Evolutionary conservation across 1,139 yeast species (phyloP).

Genomic region (Candida freyschussii): DNA sequence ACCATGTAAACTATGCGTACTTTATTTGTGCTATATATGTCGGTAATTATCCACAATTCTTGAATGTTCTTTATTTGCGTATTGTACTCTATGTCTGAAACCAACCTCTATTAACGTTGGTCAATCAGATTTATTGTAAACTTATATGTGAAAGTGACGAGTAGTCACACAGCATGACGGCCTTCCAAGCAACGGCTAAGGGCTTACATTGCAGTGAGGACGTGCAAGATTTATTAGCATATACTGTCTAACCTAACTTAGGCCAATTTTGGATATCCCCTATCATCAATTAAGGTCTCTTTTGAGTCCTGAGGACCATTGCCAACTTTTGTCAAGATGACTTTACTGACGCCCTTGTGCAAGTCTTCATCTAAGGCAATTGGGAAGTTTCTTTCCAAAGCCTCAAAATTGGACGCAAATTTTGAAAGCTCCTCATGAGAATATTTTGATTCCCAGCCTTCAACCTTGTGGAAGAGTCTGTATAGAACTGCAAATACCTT

Average conservation of each 20-base stretch:
- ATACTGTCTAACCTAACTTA: slow-evolving; percentile 1
- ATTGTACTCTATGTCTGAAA: not conserved
- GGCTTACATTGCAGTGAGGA: no score
- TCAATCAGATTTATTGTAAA: no score
- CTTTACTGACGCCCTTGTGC: slow-evolving; percentile 66
- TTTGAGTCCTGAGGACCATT: slow-evolving; percentile 68
- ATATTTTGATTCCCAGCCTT: slow-evolving; percentile 64
- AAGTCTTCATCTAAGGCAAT: slow-evolving; percentile 47
- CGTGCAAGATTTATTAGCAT: no score
- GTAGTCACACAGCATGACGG: no score
- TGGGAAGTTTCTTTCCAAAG: slow-evolving; percentile 33
- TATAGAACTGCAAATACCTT: slow-evolving; percentile 59
- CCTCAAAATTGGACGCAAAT: slow-evolving; percentile 32
- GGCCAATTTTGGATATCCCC: slow-evolving; percentile 36
- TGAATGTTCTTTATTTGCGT: not conserved
- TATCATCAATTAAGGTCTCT: slow-evolving; percentile 47
- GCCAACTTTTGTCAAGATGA: slow-evolving; percentile 83
- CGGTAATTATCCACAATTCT: no score
- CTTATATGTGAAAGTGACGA: no score
- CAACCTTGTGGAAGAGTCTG: slow-evolving; percentile 47
- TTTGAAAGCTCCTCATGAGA: slow-evolving; percentile 24
- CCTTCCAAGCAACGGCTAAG: no score
- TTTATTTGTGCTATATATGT: no score
- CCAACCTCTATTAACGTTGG: no score
- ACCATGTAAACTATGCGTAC: no score